These are phyloP conservation scores for Actinomortierella ambigua DNA, from an alignment of 371 early-diverging fungal genomes.

Conservation along the genomic window DNA sequence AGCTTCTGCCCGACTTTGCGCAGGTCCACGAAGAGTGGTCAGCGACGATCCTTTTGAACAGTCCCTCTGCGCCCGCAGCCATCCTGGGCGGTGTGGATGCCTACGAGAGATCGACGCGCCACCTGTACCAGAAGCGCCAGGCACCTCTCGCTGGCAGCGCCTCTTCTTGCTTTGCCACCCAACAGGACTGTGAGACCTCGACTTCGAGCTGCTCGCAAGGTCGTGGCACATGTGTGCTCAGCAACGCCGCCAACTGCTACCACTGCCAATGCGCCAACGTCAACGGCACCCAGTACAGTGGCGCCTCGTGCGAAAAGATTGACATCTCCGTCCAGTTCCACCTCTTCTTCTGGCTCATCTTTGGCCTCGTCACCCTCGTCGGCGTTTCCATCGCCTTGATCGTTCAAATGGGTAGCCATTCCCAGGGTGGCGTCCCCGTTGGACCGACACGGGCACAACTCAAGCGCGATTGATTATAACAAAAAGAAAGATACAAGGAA, in stretches of 20 bases:
- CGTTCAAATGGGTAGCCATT: constrained; percentile 35
- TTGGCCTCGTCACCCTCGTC: constrained; percentile 22
- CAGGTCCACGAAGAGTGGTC: constrained; percentile 42
- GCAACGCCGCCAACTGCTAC: constrained; percentile 32
- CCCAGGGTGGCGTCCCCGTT: constrained; percentile 42
- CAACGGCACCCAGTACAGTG: constrained; percentile 33
- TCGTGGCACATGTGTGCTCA: constrained; percentile 29
- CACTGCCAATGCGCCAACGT: constrained; percentile 38
- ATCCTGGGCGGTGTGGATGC: neutral
- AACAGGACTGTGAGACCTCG: constrained; percentile 27
- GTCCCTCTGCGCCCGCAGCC: neutral
- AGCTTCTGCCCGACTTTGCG: constrained; percentile 33
- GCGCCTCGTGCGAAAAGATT: constrained; percentile 29
- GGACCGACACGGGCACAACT: constrained; percentile 41
- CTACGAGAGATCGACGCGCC: too few relatives aligned
- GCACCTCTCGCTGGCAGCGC: constrained; percentile 9
- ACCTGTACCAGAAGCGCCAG: constrained; percentile 15
- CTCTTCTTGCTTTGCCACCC: constrained; percentile 17
- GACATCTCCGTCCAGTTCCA: constrained; percentile 43
- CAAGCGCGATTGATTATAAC: constrained; percentile 45
- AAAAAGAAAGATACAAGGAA: too few relatives aligned
- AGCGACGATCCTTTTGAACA: constrained; percentile 28
- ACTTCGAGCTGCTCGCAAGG: constrained; percentile 23
- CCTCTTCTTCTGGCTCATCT: constrained; percentile 37
- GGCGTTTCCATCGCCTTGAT: constrained; percentile 30